phyloP scores from a whole-genome alignment of 805 yeast species.

The Zygosaccharomyces bailii region DNA sequence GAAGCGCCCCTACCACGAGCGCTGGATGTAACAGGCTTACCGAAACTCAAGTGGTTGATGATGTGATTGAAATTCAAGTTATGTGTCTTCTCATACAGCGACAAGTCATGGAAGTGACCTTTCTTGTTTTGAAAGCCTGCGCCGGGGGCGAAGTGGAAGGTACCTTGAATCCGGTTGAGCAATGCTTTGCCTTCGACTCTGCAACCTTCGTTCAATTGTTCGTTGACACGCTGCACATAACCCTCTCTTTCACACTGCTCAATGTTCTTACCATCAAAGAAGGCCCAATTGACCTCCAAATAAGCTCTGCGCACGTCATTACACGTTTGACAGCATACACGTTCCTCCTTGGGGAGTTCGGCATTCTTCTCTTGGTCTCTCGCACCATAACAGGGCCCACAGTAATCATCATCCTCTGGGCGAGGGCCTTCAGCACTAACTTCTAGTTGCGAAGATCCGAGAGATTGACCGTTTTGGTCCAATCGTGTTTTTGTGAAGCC shows the following conservation, averaged over 20 bases:
- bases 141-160: constrained; percentile 96
- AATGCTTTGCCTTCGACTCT: constrained; percentile 73
- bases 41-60: constrained; percentile 81
- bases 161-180: constrained; percentile 84
- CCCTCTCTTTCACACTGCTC: constrained; percentile 91
- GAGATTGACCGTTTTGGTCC: constrained; percentile 47
- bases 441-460: constrained; percentile 41
- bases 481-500: constrained; percentile 73
- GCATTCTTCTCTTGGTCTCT: constrained; percentile 52
- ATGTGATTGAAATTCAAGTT: constrained; percentile 73
- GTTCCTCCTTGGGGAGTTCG: constrained; percentile 38
- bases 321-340: constrained; percentile 81
- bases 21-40: constrained; percentile 36
- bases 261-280: constrained; percentile 80
- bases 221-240: constrained; percentile 60
- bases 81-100: constrained; percentile 58
- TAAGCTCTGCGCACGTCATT: constrained; percentile 78
- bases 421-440: constrained; percentile 39
- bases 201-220: constrained; percentile 78
- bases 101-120: constrained; percentile 80
- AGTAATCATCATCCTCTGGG: constrained; percentile 45
- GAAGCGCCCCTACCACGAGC: constrained; percentile 41
- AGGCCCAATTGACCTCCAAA: constrained; percentile 76
- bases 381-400: constrained; percentile 93
- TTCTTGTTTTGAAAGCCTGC: constrained; percentile 55